These are phyloP conservation scores for Naganishia onofrii DNA, from an alignment of 768 basidiomycete genomes.

Conservation along the genomic window DNA sequence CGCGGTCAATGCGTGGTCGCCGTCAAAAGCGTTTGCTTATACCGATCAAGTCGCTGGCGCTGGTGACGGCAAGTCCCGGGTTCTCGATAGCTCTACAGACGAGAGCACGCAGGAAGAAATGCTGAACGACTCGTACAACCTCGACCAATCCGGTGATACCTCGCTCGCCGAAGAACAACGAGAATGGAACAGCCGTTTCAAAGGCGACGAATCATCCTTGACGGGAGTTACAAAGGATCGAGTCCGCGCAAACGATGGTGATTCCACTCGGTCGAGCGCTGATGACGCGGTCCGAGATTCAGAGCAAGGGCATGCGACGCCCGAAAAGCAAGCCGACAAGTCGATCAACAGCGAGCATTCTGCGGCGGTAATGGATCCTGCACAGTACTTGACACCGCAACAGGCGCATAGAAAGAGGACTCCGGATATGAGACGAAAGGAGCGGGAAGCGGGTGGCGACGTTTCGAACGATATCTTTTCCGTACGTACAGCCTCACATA, in stretches of 20 bases:
- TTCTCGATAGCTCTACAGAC: neutral
- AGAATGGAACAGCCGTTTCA: neutral
- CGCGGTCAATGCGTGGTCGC: constrained; percentile 15
- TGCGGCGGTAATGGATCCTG: neutral
- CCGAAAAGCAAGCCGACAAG: constrained; percentile 2
- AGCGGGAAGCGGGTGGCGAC: constrained; percentile 16
- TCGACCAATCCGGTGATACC: neutral
- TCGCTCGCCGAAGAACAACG: neutral
- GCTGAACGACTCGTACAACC: constrained; percentile 4
- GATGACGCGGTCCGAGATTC: neutral
- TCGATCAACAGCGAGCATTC: neutral
- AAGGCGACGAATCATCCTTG: neutral
- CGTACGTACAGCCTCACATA: constrained; percentile 13
- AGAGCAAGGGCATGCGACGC: neutral
- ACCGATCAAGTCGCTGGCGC: constrained; percentile 5
- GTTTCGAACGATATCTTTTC: constrained; percentile 34
- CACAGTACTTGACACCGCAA: neutral
- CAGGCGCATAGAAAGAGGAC: constrained; percentile 2
- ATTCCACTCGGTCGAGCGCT: neutral
- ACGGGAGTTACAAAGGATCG: neutral
- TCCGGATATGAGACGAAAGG: constrained; percentile 17
- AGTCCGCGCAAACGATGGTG: too few relatives aligned
- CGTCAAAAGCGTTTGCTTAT: constrained; percentile 11
- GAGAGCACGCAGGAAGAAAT: constrained; percentile 1
- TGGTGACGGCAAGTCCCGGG: too few relatives aligned